phyloP scores from a whole-genome alignment of 768 basidiomycete species.

The Daedaleopsis sinensis region DNA sequence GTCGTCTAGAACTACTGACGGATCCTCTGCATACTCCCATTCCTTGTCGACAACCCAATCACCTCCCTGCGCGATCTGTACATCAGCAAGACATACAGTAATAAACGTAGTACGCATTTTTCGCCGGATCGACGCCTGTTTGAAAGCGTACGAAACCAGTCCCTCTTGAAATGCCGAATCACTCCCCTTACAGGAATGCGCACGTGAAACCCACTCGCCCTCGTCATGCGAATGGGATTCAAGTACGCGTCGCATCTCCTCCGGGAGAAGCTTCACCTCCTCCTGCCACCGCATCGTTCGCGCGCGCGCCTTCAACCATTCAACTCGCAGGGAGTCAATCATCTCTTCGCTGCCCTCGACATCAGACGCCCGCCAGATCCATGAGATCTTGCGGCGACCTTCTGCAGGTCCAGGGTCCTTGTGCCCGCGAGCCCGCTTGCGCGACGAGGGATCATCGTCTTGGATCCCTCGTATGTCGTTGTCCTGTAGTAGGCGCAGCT shows the following conservation, averaged over 20 bases:
- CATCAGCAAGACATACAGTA: too few species aligned
- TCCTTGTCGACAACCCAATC: too few species aligned
- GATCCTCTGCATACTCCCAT: too few species aligned
- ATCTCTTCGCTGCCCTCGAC: not conserved
- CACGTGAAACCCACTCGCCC: not conserved
- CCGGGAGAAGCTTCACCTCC: conserved; percentile 14
- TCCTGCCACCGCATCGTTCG: conserved; percentile 14
- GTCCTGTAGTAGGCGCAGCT: not conserved
- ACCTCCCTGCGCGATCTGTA: too few species aligned
- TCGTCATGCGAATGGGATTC: not conserved
- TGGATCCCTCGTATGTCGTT: not conserved
- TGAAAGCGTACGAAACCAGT: not conserved
- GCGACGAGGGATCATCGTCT: not conserved
- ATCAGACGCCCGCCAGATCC: not conserved
- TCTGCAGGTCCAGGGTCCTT: not conserved
- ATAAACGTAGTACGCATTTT: not conserved
- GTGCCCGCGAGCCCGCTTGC: not conserved
- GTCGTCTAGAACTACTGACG: too few species aligned
- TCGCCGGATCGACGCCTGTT: not conserved
- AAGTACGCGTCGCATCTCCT: conserved; percentile 17
- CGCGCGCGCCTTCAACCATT: conserved; percentile 12
- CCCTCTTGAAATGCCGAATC: not conserved
- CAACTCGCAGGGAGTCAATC: conserved; percentile 2
- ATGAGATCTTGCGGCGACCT: not conserved
- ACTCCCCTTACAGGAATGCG: too few species aligned